phyloP scores from a whole-genome alignment of 1,284 basidiomycete genomes.

The Leccinum subspadiceum region DNA sequence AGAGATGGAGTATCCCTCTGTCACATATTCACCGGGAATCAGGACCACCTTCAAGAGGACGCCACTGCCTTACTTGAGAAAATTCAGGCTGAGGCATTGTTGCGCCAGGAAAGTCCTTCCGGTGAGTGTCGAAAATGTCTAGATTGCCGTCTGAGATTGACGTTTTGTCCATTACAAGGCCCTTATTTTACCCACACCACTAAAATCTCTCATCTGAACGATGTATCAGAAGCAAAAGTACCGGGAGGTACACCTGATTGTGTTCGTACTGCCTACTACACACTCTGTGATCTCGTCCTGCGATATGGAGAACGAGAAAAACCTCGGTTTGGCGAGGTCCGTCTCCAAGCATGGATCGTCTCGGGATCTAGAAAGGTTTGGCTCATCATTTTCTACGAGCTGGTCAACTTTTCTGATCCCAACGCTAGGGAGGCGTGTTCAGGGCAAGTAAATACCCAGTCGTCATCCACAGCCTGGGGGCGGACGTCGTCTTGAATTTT shows the following conservation, averaged over 20 bases:
- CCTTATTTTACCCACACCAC: slow-evolving; percentile 35
- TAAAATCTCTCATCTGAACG: slow-evolving; percentile 7
- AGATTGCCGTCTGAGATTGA: background rate
- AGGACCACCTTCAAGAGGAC: slow-evolving; percentile 30
- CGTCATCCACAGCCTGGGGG: too few species aligned
- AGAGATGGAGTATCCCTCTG: slow-evolving; percentile 22
- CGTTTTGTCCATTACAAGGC: background rate
- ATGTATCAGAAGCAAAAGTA: slow-evolving; percentile 15
- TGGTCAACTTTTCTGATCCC: too few species aligned
- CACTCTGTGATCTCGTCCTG: slow-evolving; percentile 21
- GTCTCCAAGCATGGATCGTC: background rate
- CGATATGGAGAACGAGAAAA: slow-evolving; percentile 22
- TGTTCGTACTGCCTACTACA: slow-evolving; percentile 25
- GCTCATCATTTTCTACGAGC: too few species aligned
- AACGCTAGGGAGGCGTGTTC: too few species aligned
- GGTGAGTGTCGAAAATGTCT: slow-evolving; percentile 20
- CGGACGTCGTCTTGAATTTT: too few species aligned
- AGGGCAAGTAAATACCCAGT: too few species aligned
- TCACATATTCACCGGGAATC: slow-evolving; percentile 43
- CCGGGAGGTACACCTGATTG: slow-evolving; percentile 30
- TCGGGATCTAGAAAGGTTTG: too few species aligned
- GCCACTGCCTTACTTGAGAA: slow-evolving; percentile 32
- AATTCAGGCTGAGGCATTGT: slow-evolving; percentile 34
- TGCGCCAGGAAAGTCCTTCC: slow-evolving; percentile 25
- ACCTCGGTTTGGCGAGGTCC: slow-evolving; percentile 30